Evolutionary conservation across 441 rosid species (phyloP).

Genomic region (Geranium incanum): DNA sequence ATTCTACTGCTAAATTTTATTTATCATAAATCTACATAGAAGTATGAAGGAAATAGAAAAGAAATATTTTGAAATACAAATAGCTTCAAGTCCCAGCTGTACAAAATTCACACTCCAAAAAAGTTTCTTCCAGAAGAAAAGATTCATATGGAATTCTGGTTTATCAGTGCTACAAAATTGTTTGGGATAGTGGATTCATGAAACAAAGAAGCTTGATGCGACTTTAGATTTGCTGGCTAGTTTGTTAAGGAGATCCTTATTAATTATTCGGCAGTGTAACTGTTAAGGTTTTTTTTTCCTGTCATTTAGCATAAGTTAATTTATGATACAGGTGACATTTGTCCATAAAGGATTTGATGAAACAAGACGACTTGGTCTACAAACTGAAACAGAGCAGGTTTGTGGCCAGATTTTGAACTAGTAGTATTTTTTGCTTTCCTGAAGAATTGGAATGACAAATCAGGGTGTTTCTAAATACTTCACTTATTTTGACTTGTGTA

Average conservation of each 20-base stretch:
- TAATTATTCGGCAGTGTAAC: slow-evolving; percentile 3
- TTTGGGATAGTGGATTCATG: background rate
- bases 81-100: background rate
- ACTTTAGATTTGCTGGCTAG: slow-evolving; percentile 7
- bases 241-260: background rate
- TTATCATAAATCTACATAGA: background rate
- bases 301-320: background rate
- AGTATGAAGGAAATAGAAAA: background rate
- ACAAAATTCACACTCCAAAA: background rate
- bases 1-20: background rate
- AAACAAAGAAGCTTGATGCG: slow-evolving; percentile 1
- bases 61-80: background rate
- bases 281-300: background rate
- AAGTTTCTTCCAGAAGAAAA: background rate
- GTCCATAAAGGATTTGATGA: slow-evolving; percentile 92
- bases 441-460: background rate
- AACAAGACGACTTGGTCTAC: slow-evolving; percentile 87
- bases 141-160: background rate
- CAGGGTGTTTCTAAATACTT: slow-evolving; percentile 17
- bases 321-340: slow-evolving; percentile 55
- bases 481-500: slow-evolving; percentile 29
- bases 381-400: slow-evolving; percentile 86
- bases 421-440: slow-evolving; percentile 5
- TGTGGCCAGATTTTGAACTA: slow-evolving; percentile 8
- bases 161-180: background rate